A percentile compares a stretch with the other conserved stretches of the same genome.
phyloP scores from a whole-genome alignment of 805 yeast species.

The Saturnispora sekii region DNA sequence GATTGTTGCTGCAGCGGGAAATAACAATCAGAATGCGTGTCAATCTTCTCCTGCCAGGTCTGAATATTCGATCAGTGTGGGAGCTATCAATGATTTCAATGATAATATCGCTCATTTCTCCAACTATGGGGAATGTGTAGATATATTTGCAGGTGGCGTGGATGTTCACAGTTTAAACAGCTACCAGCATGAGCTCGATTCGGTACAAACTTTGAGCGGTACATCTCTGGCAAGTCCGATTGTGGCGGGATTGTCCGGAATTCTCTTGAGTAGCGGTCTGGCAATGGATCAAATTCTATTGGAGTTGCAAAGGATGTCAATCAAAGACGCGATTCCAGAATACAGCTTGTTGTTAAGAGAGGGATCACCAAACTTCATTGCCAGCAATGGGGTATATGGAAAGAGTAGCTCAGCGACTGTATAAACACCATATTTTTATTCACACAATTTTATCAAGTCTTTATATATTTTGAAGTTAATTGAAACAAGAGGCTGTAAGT shows the following conservation, averaged over 20 bases:
- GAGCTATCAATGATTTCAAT: conserved; percentile 71
- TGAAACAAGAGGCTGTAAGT: too few species aligned
- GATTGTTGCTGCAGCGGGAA: conserved; percentile 82
- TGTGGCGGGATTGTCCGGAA: conserved; percentile 57
- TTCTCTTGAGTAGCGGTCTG: conserved; percentile 44
- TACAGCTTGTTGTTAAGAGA: conserved; percentile 36
- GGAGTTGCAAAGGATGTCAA: conserved; percentile 35
- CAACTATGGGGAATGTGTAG: conserved; percentile 93
- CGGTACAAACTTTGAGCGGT: conserved; percentile 43
- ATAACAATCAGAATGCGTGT: conserved; percentile 70
- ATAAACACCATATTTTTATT: too few species aligned
- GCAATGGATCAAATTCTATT: conserved; percentile 32
- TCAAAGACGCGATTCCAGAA: conserved; percentile 38
- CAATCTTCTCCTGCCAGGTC: conserved; percentile 81
- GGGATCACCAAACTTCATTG: conserved; percentile 54
- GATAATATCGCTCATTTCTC: conserved; percentile 70
- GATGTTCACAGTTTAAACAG: conserved; percentile 42
- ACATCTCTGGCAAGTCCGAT: conserved; percentile 79
- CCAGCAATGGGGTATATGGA: conserved; percentile 18
- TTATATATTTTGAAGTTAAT: too few species aligned
- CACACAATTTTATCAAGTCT: neutral
- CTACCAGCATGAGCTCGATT: conserved; percentile 14
- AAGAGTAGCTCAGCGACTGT: too few species aligned
- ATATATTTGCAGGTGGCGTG: conserved; percentile 77
- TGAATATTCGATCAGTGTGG: conserved; percentile 63